These are phyloP conservation scores for Talaromyces wortmannii DNA, from an alignment of 495 filamentous ascomycete genomes.

Conservation along the genomic window DNA sequence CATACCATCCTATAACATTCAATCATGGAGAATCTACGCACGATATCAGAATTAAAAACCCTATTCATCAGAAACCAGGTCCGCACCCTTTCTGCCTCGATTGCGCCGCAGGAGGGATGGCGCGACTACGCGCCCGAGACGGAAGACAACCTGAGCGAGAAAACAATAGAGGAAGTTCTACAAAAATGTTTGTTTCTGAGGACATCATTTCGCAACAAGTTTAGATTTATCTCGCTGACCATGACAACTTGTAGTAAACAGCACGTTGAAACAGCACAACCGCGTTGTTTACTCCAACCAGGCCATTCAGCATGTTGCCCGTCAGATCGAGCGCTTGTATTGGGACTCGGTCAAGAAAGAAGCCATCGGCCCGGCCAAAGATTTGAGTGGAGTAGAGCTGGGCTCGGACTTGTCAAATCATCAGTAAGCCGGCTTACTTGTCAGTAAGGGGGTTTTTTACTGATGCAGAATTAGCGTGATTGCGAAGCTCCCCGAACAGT, in stretches of 20 bases:
- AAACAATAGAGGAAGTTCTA: constrained; percentile 48
- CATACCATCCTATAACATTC: neutral
- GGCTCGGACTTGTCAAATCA: constrained; percentile 41
- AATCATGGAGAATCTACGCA: constrained; percentile 37
- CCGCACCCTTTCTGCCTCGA: constrained; percentile 49
- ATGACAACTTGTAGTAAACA: constrained; percentile 49
- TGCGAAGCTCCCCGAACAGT: constrained; percentile 22
- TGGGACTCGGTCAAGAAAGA: constrained; percentile 43
- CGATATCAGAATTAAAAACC: constrained; percentile 57
- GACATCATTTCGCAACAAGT: neutral
- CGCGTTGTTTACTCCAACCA: constrained; percentile 68
- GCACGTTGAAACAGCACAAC: constrained; percentile 59
- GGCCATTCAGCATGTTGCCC: constrained; percentile 69
- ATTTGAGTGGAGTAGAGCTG: constrained; percentile 29
- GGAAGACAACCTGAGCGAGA: constrained; percentile 42
- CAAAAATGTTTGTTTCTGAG: constrained; percentile 34
- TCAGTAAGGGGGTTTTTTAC: neutral
- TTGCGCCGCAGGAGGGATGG: constrained; percentile 54
- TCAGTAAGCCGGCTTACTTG: constrained; percentile 16
- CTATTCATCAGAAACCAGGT: constrained; percentile 57
- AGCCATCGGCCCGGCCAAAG: constrained; percentile 27
- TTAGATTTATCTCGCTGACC: constrained; percentile 11
- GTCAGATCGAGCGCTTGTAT: constrained; percentile 74
- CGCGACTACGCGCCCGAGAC: constrained; percentile 33
- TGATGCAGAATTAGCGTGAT: constrained; percentile 33